phyloP scores from a whole-genome alignment of 2,329 filamentous ascomycete genomes.

The Elsinoe fawcettii region DNA sequence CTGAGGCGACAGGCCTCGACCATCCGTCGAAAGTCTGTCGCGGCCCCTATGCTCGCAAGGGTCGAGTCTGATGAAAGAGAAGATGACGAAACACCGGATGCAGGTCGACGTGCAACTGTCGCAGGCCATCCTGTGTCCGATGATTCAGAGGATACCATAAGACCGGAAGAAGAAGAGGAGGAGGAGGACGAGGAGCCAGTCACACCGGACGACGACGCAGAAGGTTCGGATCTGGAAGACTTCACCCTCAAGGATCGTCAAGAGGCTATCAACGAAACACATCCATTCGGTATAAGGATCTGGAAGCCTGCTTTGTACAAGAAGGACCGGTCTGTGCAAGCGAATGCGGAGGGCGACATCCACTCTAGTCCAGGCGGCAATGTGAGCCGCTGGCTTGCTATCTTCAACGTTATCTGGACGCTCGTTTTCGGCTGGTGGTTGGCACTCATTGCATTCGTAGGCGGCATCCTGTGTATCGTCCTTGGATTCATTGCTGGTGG shows the following conservation, averaged over 20 bases:
- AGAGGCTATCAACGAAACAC: constrained; percentile 95
- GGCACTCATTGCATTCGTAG: constrained; percentile 63
- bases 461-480: constrained; percentile 67
- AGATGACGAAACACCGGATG: constrained; percentile 28
- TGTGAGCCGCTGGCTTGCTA: constrained; percentile 73
- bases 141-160: constrained; percentile 37
- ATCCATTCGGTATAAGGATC: constrained; percentile 96
- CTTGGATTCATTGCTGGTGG: constrained; percentile 74
- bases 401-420: constrained; percentile 89
- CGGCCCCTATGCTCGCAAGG: constrained; percentile 39
- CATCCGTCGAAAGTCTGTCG: constrained; percentile 41
- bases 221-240: constrained; percentile 86
- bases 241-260: constrained; percentile 96
- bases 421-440: constrained; percentile 96
- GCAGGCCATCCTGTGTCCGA: constrained; percentile 20
- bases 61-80: constrained; percentile 44
- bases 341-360: constrained; percentile 92
- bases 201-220: constrained; percentile 50
- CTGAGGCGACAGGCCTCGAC: constrained; percentile 46
- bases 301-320: constrained; percentile 99
- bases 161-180: constrained; percentile 33
- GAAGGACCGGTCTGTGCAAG: constrained; percentile 91
- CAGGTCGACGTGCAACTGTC: neutral
- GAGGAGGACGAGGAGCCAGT: constrained; percentile 29
- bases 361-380: constrained; percentile 86